Evolutionary conservation across 1,284 basidiomycete genomes (phyloP).

Genomic region (Sanguinoderma infundibulare): DNA sequence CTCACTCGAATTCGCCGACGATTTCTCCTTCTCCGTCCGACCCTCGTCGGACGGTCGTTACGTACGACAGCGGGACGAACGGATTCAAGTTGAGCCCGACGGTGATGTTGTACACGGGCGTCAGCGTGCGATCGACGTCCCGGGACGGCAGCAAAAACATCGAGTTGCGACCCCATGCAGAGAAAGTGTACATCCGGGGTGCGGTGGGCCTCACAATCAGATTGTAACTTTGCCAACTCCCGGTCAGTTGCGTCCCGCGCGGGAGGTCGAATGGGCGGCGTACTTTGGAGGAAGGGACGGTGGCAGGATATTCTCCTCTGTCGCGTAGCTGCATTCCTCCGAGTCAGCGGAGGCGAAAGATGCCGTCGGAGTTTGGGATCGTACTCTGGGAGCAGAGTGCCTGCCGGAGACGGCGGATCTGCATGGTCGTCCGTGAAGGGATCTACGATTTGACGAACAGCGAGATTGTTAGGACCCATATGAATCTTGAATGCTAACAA

Average conservation of each 20-base stretch:
- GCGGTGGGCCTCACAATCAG: slow-evolving; percentile 34
- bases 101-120: slow-evolving; percentile 45
- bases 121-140: slow-evolving; percentile 31
- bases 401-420: slow-evolving; percentile 21
- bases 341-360: neutral
- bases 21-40: slow-evolving; percentile 36
- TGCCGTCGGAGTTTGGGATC: neutral
- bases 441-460: slow-evolving; percentile 7
- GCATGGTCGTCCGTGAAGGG: slow-evolving; percentile 23
- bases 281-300: slow-evolving; percentile 19
- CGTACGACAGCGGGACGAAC: slow-evolving; percentile 47
- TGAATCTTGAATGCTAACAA: neutral
- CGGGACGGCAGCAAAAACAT: slow-evolving; percentile 43
- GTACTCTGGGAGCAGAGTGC: slow-evolving; percentile 24
- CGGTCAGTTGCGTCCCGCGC: neutral
- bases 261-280: neutral
- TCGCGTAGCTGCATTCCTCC: slow-evolving; percentile 11
- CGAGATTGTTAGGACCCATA: neutral
- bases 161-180: slow-evolving; percentile 38
- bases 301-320: slow-evolving; percentile 8
- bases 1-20: slow-evolving; percentile 51
- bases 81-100: slow-evolving; percentile 49
- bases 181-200: slow-evolving; percentile 45
- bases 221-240: slow-evolving; percentile 19
- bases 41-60: slow-evolving; percentile 42